Evolutionary conservation across 768 basidiomycete species (phyloP).

Genomic region (Amanita inopinata): DNA sequence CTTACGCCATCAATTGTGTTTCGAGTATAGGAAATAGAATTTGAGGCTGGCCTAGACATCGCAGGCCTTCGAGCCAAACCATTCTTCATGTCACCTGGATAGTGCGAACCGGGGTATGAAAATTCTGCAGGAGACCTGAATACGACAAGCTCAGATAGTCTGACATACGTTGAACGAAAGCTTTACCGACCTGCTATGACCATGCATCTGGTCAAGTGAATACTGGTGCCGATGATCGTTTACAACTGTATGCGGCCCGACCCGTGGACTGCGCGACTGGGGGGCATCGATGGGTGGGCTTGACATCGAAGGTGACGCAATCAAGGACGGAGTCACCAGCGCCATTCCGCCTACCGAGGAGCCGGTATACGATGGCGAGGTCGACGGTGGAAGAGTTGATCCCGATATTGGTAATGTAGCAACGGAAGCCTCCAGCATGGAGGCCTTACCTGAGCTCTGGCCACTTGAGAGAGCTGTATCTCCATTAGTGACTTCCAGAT

Average conservation of each 20-base stretch:
- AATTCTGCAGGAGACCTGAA: slow-evolving; percentile 34
- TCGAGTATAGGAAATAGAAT: slow-evolving; percentile 35
- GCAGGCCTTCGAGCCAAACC: slow-evolving; percentile 29
- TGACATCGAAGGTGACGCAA: slow-evolving; percentile 23
- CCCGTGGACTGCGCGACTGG: slow-evolving; percentile 4
- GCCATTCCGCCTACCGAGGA: no score
- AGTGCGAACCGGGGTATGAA: slow-evolving; percentile 20
- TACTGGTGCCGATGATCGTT: slow-evolving; percentile 11
- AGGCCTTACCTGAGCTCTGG: slow-evolving; percentile 14
- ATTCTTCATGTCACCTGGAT: slow-evolving; percentile 16
- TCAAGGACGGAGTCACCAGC: slow-evolving; percentile 15
- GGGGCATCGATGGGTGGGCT: slow-evolving; percentile 14
- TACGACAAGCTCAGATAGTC: not conserved
- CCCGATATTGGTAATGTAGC: not conserved
- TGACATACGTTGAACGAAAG: not conserved
- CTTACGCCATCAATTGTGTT: slow-evolving; percentile 44
- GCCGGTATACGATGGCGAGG: not conserved
- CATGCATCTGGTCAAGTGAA: slow-evolving; percentile 1
- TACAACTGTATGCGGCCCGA: slow-evolving; percentile 6
- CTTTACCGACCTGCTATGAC: slow-evolving; percentile 8
- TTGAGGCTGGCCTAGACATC: slow-evolving; percentile 30
- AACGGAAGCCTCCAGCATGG: not conserved
- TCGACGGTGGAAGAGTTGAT: slow-evolving; percentile 10
- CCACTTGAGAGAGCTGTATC: slow-evolving; percentile 10
- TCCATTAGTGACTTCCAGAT: slow-evolving; percentile 19